Conservation (phyloP, 805 yeast species). For the Zygotorulaspora florentina region DNA sequence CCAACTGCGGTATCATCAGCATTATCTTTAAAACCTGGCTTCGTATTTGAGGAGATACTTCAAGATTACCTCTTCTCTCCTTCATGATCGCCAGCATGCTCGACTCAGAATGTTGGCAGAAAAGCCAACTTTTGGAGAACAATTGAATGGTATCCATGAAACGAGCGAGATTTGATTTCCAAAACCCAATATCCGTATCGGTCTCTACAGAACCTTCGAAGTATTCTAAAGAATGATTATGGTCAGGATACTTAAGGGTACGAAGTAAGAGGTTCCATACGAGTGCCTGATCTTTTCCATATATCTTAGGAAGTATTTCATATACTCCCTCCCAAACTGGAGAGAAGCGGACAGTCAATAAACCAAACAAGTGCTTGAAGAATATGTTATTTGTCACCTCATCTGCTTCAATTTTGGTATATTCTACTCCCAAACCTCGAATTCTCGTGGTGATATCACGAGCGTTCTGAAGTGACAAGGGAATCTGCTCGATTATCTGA, state of each 20-base stretch:
- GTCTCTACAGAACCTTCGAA: slow-evolving; percentile 14
- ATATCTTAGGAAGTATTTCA: slow-evolving; percentile 51
- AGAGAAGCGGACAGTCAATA: slow-evolving; percentile 67
- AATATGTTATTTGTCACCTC: slow-evolving; percentile 29
- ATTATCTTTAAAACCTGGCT: slow-evolving; percentile 52
- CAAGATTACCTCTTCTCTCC: slow-evolving; percentile 35
- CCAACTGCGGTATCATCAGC: slow-evolving; percentile 55
- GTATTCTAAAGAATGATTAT: slow-evolving; percentile 17
- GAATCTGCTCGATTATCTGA: slow-evolving; percentile 63
- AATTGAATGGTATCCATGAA: slow-evolving; percentile 40
- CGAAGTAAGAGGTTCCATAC: slow-evolving; percentile 54
- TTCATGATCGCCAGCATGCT: slow-evolving; percentile 41
- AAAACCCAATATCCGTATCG: slow-evolving; percentile 18
- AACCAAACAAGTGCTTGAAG: slow-evolving; percentile 58
- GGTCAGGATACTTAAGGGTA: slow-evolving; percentile 32
- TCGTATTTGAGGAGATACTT: slow-evolving; percentile 46
- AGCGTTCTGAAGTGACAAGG: slow-evolving; percentile 61
- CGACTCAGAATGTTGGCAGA: slow-evolving; percentile 34
- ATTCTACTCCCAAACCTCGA: slow-evolving; percentile 51
- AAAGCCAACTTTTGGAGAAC: slow-evolving; percentile 27
- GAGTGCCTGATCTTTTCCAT: slow-evolving; percentile 38
- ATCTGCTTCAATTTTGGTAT: slow-evolving; percentile 32
- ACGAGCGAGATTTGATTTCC: slow-evolving; percentile 46
- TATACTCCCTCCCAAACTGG: slow-evolving; percentile 81
- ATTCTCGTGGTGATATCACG: slow-evolving; percentile 72